phyloP scores from a whole-genome alignment of 2,329 filamentous ascomycete species.

The Eutypella sp. region DNA sequence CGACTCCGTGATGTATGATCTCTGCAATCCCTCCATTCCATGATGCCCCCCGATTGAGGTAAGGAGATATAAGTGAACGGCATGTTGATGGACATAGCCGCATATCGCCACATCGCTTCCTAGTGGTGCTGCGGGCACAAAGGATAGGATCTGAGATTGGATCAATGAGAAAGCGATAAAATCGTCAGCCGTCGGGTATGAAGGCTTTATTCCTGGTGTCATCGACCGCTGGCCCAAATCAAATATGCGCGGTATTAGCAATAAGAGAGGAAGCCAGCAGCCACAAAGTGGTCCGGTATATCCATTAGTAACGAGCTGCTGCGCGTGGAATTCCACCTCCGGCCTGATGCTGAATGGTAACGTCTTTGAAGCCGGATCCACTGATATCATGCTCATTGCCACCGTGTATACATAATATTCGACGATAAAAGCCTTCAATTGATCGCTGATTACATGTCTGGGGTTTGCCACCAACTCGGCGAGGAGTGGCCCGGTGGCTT shows the following conservation, averaged over 20 bases:
- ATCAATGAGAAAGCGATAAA: slow-evolving; percentile 39
- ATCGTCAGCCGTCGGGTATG: slow-evolving; percentile 31
- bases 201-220: slow-evolving; percentile 18
- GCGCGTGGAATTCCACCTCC: slow-evolving; percentile 26
- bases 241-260: slow-evolving; percentile 35
- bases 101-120: slow-evolving; percentile 34
- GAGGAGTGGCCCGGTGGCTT: slow-evolving; percentile 38
- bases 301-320: slow-evolving; percentile 21
- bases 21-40: neutral
- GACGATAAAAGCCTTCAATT: slow-evolving; percentile 39
- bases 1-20: neutral
- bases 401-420: slow-evolving; percentile 46
- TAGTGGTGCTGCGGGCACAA: slow-evolving; percentile 22
- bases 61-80: slow-evolving; percentile 38
- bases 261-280: slow-evolving; percentile 34
- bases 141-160: slow-evolving; percentile 36
- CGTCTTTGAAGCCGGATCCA: slow-evolving; percentile 25
- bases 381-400: slow-evolving; percentile 42
- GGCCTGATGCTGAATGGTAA: slow-evolving; percentile 28
- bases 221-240: slow-evolving; percentile 37
- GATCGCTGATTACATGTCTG: slow-evolving; percentile 27
- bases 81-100: slow-evolving; percentile 40
- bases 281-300: slow-evolving; percentile 35
- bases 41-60: slow-evolving; percentile 23
- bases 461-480: slow-evolving; percentile 30